Evolutionary conservation across 2,329 filamentous ascomycete species (phyloP).

Genomic region (Talaromyces amestolkiae): DNA sequence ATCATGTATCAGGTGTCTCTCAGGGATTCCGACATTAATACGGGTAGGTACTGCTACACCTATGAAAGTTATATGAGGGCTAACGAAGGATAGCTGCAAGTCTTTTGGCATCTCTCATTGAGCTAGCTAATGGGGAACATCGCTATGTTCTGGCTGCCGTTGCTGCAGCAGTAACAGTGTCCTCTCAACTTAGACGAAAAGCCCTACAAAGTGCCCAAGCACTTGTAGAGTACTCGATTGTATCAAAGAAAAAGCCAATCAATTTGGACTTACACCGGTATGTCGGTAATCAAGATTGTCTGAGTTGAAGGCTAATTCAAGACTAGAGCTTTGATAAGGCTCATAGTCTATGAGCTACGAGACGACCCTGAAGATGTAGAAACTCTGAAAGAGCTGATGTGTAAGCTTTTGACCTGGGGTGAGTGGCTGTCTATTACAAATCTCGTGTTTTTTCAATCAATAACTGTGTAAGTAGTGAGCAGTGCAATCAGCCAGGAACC

Average conservation of each 20-base stretch:
- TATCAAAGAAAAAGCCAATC: background rate
- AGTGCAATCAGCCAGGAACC: background rate
- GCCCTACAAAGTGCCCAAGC: slow-evolving; percentile 11
- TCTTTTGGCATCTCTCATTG: slow-evolving; percentile 2
- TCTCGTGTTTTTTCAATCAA: background rate
- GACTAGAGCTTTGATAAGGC: slow-evolving; percentile 6
- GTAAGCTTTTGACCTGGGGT: slow-evolving; percentile 11
- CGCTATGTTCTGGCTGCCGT: slow-evolving; percentile 13
- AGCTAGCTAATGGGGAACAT: slow-evolving; percentile 11
- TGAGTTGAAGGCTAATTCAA: background rate
- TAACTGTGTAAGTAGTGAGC: background rate
- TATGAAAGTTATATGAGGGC: background rate
- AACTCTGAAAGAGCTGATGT: background rate
- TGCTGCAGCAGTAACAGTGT: slow-evolving; percentile 8
- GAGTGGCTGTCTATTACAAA: background rate
- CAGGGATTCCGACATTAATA: slow-evolving; percentile 21
- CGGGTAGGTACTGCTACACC: background rate
- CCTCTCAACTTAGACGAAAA: slow-evolving; percentile 1
- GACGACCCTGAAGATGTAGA: background rate
- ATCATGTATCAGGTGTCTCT: slow-evolving; percentile 73
- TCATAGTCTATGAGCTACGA: slow-evolving; percentile 11
- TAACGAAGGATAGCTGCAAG: slow-evolving; percentile 2
- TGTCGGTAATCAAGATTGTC: background rate
- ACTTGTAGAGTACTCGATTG: background rate
- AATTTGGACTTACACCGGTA: slow-evolving; percentile 15